A percentile compares a stretch with the other conserved stretches of the same genome.
phyloP scores from a whole-genome alignment of 352 stramenopile genomes.

The Pythium insidiosum region DNA sequence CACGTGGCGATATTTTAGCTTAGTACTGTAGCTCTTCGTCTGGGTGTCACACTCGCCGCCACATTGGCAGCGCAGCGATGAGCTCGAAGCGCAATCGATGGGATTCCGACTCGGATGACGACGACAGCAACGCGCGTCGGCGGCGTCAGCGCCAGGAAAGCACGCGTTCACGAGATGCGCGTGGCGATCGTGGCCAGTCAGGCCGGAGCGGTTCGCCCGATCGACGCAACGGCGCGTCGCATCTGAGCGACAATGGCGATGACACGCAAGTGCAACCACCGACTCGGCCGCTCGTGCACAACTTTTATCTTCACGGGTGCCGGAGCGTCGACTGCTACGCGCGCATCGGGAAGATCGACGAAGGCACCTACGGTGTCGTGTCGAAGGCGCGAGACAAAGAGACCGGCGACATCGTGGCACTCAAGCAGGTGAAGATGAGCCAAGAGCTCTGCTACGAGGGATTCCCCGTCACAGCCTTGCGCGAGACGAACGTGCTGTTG shows the following conservation, averaged over 20 bases:
- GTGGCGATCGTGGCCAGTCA: neutral
- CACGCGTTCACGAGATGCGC: neutral
- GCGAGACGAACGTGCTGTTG: slow-evolving; percentile 82
- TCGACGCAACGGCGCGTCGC: neutral
- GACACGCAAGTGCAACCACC: neutral
- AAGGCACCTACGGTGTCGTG: slow-evolving; percentile 96
- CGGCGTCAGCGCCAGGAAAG: slow-evolving; percentile 5
- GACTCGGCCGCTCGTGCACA: slow-evolving; percentile 24
- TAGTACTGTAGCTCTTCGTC: neutral
- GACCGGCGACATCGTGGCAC: slow-evolving; percentile 89
- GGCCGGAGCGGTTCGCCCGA: neutral
- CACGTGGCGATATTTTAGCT: neutral
- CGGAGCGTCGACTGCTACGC: slow-evolving; percentile 94
- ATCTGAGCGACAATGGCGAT: neutral
- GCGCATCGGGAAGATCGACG: slow-evolving; percentile 90
- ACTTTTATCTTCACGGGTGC: slow-evolving; percentile 83
- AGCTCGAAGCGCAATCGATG: slow-evolving; percentile 51
- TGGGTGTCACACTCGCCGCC: neutral
- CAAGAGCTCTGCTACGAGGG: slow-evolving; percentile 67
- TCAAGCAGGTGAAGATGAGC: slow-evolving; percentile 89
- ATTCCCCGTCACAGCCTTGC: slow-evolving; percentile 79
- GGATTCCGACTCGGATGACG: slow-evolving; percentile 46
- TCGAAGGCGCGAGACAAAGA: slow-evolving; percentile 90
- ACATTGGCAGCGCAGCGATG: neutral
- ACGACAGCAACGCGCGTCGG: slow-evolving; percentile 11